Evolutionary conservation across 306 rosid genomes (phyloP), one percentile per base, ranked within the genome.

Genomic region (Corylus americana): DNA sequence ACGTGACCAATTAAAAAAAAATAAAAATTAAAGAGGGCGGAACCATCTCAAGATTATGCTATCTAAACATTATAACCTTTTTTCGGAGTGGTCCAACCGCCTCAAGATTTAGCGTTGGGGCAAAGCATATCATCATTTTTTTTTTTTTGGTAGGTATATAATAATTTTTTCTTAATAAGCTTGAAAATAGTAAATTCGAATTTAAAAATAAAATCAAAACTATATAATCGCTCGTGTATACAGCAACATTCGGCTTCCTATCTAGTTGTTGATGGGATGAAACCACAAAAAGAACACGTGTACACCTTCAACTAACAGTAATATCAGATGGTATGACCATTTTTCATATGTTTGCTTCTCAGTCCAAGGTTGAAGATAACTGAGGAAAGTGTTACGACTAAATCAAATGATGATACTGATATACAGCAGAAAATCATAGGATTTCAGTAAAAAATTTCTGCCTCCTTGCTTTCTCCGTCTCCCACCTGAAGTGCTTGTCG

Each of bases 401-500:
- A 63, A 13, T 12, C 31, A 63, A 29, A 63, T 63, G 20, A 13
- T 35, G 17, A 11, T 62, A 0, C 14, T 14, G 25, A 2, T 11
- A 2, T 11, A 25, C 18, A 27, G 68, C 17, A 27, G 39, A 62
- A 62, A 62, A 7, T 2, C 1, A 58, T 20, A 42, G 48, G 68
- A 50, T 73, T 55, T 74, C 72, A 71, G 29, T 74, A 11, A 59
- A 53, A 12, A 71, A 37, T 14, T 47, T 13, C 13, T 63, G 49
- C 58, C 57, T 54, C 80, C 18, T 47, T 70, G 67, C 63, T 68
- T 69, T n/a, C 59, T 50, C 78, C 72, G 72, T 9, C 83, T 83
- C 64, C 39, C 77, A 75, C 83, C 81, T 47, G 59, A 81, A 74
- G 76, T 77, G 62, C 73, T 74, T 67, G 17, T 71, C 80, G 62